Evolutionary conservation across 2,329 filamentous ascomycete genomes (phyloP).

Genomic region (Aspergillus costaricaensis): DNA sequence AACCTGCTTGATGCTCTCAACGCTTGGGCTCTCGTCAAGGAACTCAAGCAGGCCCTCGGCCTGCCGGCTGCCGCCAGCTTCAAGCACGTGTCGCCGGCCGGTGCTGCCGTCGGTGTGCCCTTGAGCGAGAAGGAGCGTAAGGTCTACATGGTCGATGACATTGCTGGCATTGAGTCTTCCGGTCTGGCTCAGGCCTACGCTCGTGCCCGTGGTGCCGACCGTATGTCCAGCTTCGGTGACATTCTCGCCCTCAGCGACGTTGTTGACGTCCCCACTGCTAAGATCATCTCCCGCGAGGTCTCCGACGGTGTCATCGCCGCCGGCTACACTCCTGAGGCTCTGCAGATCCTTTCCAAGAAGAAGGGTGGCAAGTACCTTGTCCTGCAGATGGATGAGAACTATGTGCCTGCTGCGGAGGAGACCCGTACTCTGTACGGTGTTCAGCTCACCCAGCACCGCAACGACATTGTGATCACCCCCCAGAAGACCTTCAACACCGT

Average conservation of each 20-base stretch:
- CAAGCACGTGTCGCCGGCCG: slow-evolving; percentile 98
- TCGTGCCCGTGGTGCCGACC: slow-evolving; percentile 89
- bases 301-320: slow-evolving; percentile 96
- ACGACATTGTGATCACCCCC: slow-evolving; percentile 83
- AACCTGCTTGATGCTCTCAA: slow-evolving; percentile 96
- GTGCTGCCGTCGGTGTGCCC: slow-evolving; percentile 88
- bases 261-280: slow-evolving; percentile 89
- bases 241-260: slow-evolving; percentile 89
- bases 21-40: slow-evolving; percentile 95
- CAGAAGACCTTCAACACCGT: slow-evolving; percentile 78
- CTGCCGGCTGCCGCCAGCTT: slow-evolving; percentile 93
- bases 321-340: slow-evolving; percentile 78
- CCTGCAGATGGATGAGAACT: slow-evolving; percentile 88
- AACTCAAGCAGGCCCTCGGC: slow-evolving; percentile 84
- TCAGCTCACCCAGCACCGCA: slow-evolving; percentile 84
- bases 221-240: slow-evolving; percentile 98
- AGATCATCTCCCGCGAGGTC: slow-evolving; percentile 97
- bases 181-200: slow-evolving; percentile 91
- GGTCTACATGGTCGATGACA: slow-evolving; percentile 98
- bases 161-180: slow-evolving; percentile 82
- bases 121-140: slow-evolving; percentile 86
- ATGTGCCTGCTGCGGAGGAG: slow-evolving; percentile 73
- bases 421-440: slow-evolving; percentile 87
- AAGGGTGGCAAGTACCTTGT: slow-evolving; percentile 97
- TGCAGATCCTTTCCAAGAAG: slow-evolving; percentile 94